Conservation (phyloP, 2,329 filamentous ascomycete species). For the Lizonia empirigonia region DNA sequence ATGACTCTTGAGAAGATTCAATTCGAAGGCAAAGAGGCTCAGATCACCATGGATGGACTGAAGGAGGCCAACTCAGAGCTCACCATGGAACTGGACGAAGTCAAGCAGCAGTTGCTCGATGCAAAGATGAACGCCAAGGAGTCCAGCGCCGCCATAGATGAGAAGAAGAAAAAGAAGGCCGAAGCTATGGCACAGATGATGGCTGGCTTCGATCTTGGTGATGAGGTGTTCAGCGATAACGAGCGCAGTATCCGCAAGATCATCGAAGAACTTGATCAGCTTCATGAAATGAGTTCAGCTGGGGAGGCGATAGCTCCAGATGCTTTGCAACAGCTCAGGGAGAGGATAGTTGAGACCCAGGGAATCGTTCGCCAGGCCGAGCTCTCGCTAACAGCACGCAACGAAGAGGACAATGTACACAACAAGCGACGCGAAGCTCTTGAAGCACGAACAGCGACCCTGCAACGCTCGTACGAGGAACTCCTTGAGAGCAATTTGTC, state of each 20-base stretch:
- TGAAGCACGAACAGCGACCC: constrained; percentile 72
- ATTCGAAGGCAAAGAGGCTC: constrained; percentile 95
- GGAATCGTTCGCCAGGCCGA: constrained; percentile 92
- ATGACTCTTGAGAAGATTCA: constrained; percentile 96
- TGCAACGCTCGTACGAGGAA: constrained; percentile 85
- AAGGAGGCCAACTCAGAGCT: constrained; percentile 96
- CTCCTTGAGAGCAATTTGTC: constrained; percentile 79
- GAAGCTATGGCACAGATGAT: constrained; percentile 99
- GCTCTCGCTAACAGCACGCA: constrained; percentile 76
- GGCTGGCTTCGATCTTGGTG: constrained; percentile 94
- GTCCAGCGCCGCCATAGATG: constrained; percentile 84
- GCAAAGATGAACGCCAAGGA: constrained; percentile 97
- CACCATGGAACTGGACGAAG: constrained; percentile 87
- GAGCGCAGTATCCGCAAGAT: constrained; percentile 83
- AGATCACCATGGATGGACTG: constrained; percentile 96
- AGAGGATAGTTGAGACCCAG: constrained; percentile 85
- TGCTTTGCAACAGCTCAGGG: constrained; percentile 76
- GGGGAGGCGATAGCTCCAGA: constrained; percentile 83
- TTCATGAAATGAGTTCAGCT: constrained; percentile 75
- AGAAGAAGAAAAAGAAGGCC: constrained; percentile 98
- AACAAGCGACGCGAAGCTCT: constrained; percentile 73
- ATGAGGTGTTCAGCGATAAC: constrained; percentile 91
- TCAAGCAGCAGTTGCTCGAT: constrained; percentile 94
- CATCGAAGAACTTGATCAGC: constrained; percentile 79
- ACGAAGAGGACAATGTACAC: constrained; percentile 66